A percentile compares a stretch with the other conserved stretches of the same genome.
phyloP scores from a whole-genome alignment of 2,329 filamentous ascomycete genomes.

The Dryadomyces quercus-mongolicae region DNA sequence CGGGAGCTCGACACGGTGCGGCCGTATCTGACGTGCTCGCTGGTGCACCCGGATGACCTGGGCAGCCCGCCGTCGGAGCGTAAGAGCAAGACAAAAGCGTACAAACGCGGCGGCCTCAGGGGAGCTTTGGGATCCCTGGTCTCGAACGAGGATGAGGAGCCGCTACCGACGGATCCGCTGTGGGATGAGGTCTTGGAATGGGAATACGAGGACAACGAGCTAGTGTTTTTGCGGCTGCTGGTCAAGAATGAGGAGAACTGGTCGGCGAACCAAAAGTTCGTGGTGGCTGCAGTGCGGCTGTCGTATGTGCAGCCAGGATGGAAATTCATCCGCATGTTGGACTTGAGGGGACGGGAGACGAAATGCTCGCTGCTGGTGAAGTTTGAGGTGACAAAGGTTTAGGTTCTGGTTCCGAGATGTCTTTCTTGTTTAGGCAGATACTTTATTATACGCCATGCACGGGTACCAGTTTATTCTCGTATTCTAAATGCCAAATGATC shows the following conservation, averaged over 20 bases:
- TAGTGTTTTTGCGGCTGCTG: conserved; percentile 51
- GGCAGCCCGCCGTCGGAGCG: conserved; percentile 28
- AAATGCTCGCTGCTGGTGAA: conserved; percentile 48
- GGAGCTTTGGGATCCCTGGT: conserved; percentile 34
- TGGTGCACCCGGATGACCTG: conserved; percentile 38
- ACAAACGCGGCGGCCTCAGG: conserved; percentile 43
- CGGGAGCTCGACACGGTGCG: conserved; percentile 40
- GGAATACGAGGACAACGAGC: conserved; percentile 55
- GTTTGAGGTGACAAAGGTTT: conserved; percentile 34
- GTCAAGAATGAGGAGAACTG: conserved; percentile 57
- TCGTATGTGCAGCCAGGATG: conserved; percentile 44
- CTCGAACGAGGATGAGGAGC: conserved; percentile 35
- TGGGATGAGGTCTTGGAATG: conserved; percentile 57
- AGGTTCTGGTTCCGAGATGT: neutral
- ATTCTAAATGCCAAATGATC: no score
- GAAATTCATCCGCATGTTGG: conserved; percentile 53
- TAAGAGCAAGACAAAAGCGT: conserved; percentile 50
- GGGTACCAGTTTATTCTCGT: no score
- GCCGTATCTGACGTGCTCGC: conserved; percentile 53
- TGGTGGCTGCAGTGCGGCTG: conserved; percentile 47
- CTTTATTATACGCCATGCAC: no score
- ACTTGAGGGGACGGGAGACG: conserved; percentile 52
- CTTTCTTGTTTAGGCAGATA: no score
- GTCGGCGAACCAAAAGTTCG: conserved; percentile 48
- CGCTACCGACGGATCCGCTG: conserved; percentile 45